phyloP scores from a whole-genome alignment of 169 alveolate species.

The Toxoplasma gondii region DNA sequence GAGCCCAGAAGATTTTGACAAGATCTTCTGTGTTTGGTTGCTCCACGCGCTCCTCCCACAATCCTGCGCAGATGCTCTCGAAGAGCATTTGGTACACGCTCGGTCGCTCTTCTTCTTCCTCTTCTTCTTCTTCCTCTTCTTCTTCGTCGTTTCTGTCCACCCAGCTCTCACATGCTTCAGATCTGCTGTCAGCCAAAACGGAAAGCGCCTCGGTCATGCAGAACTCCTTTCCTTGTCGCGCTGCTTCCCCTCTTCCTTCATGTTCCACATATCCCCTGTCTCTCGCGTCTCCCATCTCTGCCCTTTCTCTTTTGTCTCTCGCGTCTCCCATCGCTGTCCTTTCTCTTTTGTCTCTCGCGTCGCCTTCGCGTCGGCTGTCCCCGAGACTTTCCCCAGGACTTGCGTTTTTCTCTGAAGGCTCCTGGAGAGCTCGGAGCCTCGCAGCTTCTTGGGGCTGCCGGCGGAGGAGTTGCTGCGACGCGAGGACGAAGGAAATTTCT shows the following conservation, averaged over 20 bases:
- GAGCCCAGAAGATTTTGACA: neutral
- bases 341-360: neutral
- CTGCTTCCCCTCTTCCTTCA: no score
- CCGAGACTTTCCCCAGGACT: neutral
- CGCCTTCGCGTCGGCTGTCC: neutral
- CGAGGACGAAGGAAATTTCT: neutral
- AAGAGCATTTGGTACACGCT: neutral
- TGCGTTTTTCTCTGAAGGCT: neutral
- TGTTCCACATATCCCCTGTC: no score
- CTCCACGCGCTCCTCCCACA: constrained; percentile 15
- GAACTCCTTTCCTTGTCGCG: no score
- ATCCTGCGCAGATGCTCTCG: neutral
- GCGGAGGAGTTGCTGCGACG: constrained; percentile 11
- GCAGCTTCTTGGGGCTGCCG: neutral
- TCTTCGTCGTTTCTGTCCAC: no score
- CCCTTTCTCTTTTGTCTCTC: no score
- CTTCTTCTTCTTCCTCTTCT: neutral
- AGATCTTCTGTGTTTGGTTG: neutral
- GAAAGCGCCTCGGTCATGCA: no score
- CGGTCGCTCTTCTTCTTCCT: neutral
- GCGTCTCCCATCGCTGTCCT: no score
- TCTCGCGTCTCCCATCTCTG: no score
- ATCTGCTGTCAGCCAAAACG: no score
- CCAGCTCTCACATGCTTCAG: no score
- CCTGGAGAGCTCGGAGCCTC: neutral